These are phyloP conservation scores for Byssochlamys sp. DNA, from an alignment of 2,329 filamentous ascomycete species.

Conservation along the genomic window DNA sequence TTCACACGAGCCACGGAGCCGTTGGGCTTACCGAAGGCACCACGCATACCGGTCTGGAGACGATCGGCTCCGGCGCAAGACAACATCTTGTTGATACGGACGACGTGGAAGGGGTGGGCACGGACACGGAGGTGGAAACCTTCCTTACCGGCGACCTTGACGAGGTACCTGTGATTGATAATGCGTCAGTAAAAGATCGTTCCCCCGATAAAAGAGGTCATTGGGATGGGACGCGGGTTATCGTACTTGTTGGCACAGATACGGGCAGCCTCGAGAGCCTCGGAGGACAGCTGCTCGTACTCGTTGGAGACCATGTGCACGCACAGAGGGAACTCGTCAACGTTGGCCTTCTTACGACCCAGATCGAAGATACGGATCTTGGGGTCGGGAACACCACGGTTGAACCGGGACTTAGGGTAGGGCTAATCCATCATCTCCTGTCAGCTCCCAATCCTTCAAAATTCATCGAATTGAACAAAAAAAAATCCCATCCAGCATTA, in stretches of 20 bases:
- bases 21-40: conserved; percentile 99
- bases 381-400: conserved; percentile 85
- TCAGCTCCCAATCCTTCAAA: background rate
- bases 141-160: conserved; percentile 62
- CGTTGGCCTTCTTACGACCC: conserved; percentile 93
- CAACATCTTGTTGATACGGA: conserved; percentile 99
- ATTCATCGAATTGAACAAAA: background rate
- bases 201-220: background rate
- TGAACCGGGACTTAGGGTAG: conserved; percentile 99
- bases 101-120: conserved; percentile 98
- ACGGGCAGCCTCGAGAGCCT: conserved; percentile 98
- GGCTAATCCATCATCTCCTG: conserved; percentile 47
- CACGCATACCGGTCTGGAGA: conserved; percentile 99
- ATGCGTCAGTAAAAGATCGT: background rate
- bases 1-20: conserved; percentile 98
- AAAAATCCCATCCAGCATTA: background rate
- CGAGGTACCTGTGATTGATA: conserved; percentile 46
- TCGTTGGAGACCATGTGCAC: conserved; percentile 99
- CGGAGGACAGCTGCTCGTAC: conserved; percentile 99
- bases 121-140: conserved; percentile 63
- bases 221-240: conserved; percentile 43
- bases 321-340: conserved; percentile 99
- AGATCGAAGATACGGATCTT: conserved; percentile 97
- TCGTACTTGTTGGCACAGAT: conserved; percentile 98
- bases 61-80: conserved; percentile 99